Evolutionary conservation across 768 basidiomycete species (phyloP).

Genomic region (Sarcodon aspratus): DNA sequence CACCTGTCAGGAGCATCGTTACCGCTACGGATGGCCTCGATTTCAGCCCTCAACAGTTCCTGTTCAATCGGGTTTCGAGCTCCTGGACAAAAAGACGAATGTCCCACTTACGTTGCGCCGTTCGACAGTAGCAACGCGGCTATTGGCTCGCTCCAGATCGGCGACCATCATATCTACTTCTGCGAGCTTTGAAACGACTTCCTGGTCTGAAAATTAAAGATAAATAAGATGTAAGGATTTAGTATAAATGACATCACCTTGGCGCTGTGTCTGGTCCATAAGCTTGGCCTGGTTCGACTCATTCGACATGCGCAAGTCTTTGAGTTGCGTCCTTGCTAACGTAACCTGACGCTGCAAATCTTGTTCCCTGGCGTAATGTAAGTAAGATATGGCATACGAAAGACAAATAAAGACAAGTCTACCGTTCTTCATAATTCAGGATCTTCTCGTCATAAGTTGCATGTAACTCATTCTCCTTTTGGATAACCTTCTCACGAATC

Average conservation of each 20-base stretch:
- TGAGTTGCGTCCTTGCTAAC: constrained; percentile 80
- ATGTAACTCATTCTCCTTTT: constrained; percentile 94
- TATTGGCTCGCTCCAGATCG: constrained; percentile 92
- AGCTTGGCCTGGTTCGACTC: constrained; percentile 91
- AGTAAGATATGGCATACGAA: not conserved
- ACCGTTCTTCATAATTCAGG: constrained; percentile 95
- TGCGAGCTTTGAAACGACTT: constrained; percentile 78
- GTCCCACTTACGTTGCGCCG: constrained; percentile 65
- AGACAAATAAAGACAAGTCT: constrained; percentile 10
- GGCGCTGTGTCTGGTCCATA: constrained; percentile 81
- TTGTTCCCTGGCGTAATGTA: constrained; percentile 58
- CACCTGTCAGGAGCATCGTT: constrained; percentile 61
- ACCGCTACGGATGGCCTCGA: constrained; percentile 80
- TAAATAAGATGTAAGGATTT: not conserved
- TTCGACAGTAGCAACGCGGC: constrained; percentile 84
- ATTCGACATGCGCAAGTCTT: constrained; percentile 82
- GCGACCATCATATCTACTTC: constrained; percentile 94
- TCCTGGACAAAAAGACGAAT: not conserved
- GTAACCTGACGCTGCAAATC: constrained; percentile 87
- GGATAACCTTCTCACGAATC: constrained; percentile 78
- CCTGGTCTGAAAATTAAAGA: constrained; percentile 53
- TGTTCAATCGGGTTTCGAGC: constrained; percentile 16
- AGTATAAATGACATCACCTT: constrained; percentile 39
- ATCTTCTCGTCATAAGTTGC: constrained; percentile 95
- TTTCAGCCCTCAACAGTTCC: constrained; percentile 94